These are phyloP conservation scores for Candida wancherniae DNA, from an alignment of 805 yeast genomes.

Conservation along the genomic window DNA sequence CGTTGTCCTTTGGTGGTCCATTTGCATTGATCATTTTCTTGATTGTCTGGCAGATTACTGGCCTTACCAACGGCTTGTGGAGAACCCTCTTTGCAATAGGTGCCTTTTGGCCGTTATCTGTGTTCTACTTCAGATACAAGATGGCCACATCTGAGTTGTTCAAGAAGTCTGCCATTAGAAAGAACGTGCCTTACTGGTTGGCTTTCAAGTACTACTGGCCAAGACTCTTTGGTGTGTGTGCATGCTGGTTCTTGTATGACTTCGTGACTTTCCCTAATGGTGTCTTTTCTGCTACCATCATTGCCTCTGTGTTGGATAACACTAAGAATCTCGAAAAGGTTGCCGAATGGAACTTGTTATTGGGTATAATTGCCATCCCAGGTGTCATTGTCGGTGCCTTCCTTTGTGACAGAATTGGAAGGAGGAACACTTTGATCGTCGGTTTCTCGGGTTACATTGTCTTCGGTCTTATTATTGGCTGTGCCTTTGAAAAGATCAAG, in stretches of 20 bases:
- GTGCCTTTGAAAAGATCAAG: slow-evolving; percentile 51
- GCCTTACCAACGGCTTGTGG: slow-evolving; percentile 53
- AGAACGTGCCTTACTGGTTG: slow-evolving; percentile 46
- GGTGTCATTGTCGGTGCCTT: slow-evolving; percentile 70
- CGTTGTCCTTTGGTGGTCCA: slow-evolving; percentile 76
- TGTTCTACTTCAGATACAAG: slow-evolving; percentile 66
- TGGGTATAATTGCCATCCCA: slow-evolving; percentile 64
- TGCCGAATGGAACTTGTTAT: slow-evolving; percentile 70
- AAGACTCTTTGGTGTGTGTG: slow-evolving; percentile 63
- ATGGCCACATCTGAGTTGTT: slow-evolving; percentile 65
- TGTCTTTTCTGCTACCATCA: slow-evolving; percentile 59
- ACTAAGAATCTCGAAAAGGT: slow-evolving; percentile 44
- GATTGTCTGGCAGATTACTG: slow-evolving; percentile 58
- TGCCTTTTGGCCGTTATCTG: slow-evolving; percentile 62
- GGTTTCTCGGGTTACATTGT: slow-evolving; percentile 71
- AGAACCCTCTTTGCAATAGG: slow-evolving; percentile 66
- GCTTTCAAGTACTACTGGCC: slow-evolving; percentile 65
- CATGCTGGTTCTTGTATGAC: slow-evolving; percentile 77
- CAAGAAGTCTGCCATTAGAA: slow-evolving; percentile 59
- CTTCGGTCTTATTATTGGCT: slow-evolving; percentile 67
- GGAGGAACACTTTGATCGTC: slow-evolving; percentile 64
- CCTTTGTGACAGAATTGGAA: slow-evolving; percentile 59
- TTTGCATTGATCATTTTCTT: slow-evolving; percentile 63
- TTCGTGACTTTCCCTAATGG: slow-evolving; percentile 80
- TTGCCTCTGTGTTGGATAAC: slow-evolving; percentile 43